Percentiles rank a stretch among this genome's conserved stretches.
Conservation (phyloP, 208 protist genomes). For the Blechomonas ayalai region DNA sequence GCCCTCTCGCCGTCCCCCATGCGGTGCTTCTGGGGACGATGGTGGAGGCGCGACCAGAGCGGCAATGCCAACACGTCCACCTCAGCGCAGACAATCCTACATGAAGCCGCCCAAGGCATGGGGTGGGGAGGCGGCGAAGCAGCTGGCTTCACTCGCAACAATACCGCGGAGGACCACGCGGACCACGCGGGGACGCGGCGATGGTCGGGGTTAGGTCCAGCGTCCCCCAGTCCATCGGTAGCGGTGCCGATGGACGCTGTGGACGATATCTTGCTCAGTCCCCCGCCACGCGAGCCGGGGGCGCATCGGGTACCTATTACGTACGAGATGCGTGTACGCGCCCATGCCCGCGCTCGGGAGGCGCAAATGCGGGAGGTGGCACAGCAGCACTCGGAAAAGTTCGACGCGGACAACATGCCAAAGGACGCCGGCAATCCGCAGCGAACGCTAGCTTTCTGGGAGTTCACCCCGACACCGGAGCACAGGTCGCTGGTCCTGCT, state of each 20-base stretch:
- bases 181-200: not conserved
- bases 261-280: constrained; percentile 33
- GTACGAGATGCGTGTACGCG: constrained; percentile 38
- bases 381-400: constrained; percentile 13
- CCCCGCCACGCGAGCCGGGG: constrained; percentile 17
- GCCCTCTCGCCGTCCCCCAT: too few species aligned
- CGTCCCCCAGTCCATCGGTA: not conserved
- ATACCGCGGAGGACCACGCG: not conserved
- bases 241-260: constrained; percentile 22
- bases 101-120: too few species aligned
- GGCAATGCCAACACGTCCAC: too few species aligned
- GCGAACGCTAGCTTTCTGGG: constrained; percentile 39
- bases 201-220: not conserved
- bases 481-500: constrained; percentile 73
- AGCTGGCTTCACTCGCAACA: not conserved
- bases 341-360: constrained; percentile 16
- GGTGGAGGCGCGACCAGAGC: too few species aligned
- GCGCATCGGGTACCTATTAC: constrained; percentile 24
- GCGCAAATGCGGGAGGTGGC: constrained; percentile 7
- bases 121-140: too few species aligned
- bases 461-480: constrained; percentile 58
- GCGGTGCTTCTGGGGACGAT: too few species aligned
- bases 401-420: constrained; percentile 52
- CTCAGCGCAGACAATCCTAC: too few species aligned
- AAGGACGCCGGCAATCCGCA: constrained; percentile 21